Evolutionary conservation across 1,139 yeast genomes (phyloP).

Genomic region (Geotrichum reessii): DNA sequence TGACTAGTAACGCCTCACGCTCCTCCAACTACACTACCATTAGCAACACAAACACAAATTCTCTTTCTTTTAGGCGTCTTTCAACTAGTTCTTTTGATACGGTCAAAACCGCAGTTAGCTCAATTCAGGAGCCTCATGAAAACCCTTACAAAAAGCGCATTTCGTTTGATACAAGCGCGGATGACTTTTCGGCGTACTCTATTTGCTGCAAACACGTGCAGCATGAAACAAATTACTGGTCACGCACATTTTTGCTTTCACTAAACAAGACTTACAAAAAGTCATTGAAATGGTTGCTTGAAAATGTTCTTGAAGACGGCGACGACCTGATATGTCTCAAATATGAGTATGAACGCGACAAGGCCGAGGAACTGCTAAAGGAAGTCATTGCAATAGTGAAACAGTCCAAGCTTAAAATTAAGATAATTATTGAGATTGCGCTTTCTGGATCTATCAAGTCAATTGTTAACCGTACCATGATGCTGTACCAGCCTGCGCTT

Average conservation of each 20-base stretch:
- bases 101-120: conserved; percentile 1
- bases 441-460: conserved; percentile 28
- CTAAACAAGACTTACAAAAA: conserved; percentile 18
- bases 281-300: conserved; percentile 27
- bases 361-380: conserved; percentile 24
- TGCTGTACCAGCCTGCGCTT: conserved; percentile 29
- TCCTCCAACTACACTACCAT: conserved; percentile 10
- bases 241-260: conserved; percentile 25
- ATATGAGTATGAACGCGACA: conserved; percentile 17
- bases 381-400: conserved; percentile 21
- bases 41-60: conserved; percentile 13
- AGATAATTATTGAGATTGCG: conserved; percentile 28
- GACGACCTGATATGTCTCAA: conserved; percentile 30
- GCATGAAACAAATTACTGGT: conserved; percentile 21
- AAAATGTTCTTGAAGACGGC: conserved; percentile 27
- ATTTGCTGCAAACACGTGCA: conserved; percentile 27
- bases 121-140: neutral
- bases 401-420: conserved; percentile 21
- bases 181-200: conserved; percentile 25
- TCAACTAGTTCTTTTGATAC: neutral
- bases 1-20: neutral
- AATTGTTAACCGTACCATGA: conserved; percentile 27
- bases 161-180: conserved; percentile 8
- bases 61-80: conserved; percentile 9
- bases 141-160: conserved; percentile 2